Percentiles rank a stretch among this genome's conserved stretches.
These are phyloP conservation scores for Blastocladiella emersonii DNA, from an alignment of 371 early-diverging fungal species.

Conservation along the genomic window DNA sequence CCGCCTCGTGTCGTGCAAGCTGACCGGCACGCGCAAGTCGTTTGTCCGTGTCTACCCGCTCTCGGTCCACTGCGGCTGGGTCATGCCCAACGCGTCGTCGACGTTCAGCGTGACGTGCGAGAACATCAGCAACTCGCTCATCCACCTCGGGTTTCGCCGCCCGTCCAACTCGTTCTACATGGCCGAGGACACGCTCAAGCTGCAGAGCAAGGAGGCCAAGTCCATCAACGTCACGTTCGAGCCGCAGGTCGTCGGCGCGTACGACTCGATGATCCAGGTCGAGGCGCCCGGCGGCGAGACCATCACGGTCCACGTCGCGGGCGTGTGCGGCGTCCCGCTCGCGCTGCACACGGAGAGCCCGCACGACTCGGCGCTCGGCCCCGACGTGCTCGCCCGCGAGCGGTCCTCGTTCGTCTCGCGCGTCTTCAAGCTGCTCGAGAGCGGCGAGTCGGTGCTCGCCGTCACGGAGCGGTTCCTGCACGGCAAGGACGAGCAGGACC, in stretches of 20 bases:
- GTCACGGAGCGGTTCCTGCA: background rate
- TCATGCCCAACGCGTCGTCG: conserved; percentile 30
- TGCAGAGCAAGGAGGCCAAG: conserved; percentile 29
- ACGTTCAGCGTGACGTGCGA: conserved; percentile 23
- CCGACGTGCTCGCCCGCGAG: conserved; percentile 26
- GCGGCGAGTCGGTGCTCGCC: conserved; percentile 1
- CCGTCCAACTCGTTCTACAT: conserved; percentile 15
- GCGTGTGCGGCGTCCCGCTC: conserved; percentile 35
- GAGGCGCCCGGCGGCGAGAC: conserved; percentile 40
- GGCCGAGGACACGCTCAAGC: conserved; percentile 12
- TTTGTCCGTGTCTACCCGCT: conserved; percentile 26
- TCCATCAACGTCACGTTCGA: conserved; percentile 25
- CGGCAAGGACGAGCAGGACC: background rate
- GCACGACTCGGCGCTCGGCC: conserved; percentile 25
- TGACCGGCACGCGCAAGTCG: conserved; percentile 25
- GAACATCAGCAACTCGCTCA: conserved; percentile 16
- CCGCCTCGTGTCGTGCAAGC: conserved; percentile 23
- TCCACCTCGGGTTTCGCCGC: background rate
- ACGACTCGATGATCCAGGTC: conserved; percentile 22
- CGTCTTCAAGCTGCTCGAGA: background rate
- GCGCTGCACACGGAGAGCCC: conserved; percentile 30
- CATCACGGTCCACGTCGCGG: conserved; percentile 19
- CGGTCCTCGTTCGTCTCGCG: conserved; percentile 26
- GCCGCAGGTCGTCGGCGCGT: conserved; percentile 27
- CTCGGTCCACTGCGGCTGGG: conserved; percentile 34